Evolutionary conservation across 805 yeast species (phyloP).

Genomic region (Metschnikowia colocasiae): DNA sequence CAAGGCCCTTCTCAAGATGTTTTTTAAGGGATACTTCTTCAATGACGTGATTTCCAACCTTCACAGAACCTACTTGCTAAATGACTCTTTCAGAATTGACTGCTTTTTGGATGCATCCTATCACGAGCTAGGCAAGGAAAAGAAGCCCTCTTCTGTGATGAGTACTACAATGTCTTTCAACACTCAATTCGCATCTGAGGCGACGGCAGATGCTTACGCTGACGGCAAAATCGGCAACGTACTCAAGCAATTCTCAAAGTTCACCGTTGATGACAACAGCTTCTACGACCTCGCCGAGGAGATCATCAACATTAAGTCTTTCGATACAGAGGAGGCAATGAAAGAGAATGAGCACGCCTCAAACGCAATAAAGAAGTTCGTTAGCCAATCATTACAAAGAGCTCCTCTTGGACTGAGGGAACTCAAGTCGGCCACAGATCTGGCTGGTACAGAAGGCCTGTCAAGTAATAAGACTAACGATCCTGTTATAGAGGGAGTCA

Average conservation of each 20-base stretch:
- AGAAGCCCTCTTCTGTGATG: conserved; percentile 26
- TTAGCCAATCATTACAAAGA: conserved; percentile 15
- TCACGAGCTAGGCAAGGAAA: conserved; percentile 49
- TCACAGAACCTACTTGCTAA: conserved; percentile 56
- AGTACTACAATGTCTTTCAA: conserved; percentile 11
- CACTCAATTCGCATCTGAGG: conserved; percentile 5
- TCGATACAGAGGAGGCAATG: conserved; percentile 51
- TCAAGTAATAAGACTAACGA: conserved; percentile 8
- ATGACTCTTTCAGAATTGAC: conserved; percentile 48
- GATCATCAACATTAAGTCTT: conserved; percentile 50
- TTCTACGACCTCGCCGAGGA: conserved; percentile 45
- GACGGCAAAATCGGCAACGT: background rate
- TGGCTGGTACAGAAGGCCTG: conserved; percentile 7
- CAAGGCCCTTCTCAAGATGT: conserved; percentile 49
- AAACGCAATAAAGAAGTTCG: conserved; percentile 14
- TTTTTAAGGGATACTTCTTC: conserved; percentile 60
- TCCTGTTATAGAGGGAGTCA: conserved; percentile 48
- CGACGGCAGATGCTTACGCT: background rate
- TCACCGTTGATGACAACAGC: conserved; percentile 42
- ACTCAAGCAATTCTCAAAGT: conserved; percentile 19
- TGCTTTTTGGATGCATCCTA: conserved; percentile 49
- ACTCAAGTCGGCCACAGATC: background rate
- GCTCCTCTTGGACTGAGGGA: conserved; percentile 5
- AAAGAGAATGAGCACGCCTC: conserved; percentile 15
- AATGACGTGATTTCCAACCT: conserved; percentile 43